Evolutionary conservation across 768 basidiomycete genomes (phyloP).

Genomic region (Calvatia gigantea): DNA sequence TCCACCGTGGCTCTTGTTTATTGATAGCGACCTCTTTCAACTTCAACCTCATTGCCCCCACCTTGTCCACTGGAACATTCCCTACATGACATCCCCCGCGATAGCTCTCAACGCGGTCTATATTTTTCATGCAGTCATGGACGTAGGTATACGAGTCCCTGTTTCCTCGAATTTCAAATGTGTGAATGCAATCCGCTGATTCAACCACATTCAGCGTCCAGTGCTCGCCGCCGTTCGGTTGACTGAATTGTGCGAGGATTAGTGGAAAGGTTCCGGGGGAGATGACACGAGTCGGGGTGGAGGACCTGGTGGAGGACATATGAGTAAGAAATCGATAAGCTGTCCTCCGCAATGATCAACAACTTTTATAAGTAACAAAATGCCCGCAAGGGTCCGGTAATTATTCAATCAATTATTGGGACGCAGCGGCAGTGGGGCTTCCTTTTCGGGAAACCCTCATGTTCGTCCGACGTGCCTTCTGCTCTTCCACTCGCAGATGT

Average conservation of each 20-base stretch:
- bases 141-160: slow-evolving; percentile 11
- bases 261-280: slow-evolving; percentile 8
- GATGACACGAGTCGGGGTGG: not conserved
- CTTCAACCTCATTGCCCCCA: slow-evolving; percentile 4
- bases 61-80: slow-evolving; percentile 9
- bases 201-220: slow-evolving; percentile 11
- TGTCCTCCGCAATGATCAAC: not conserved
- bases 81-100: slow-evolving; percentile 15
- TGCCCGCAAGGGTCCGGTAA: not conserved
- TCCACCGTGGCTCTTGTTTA: slow-evolving; percentile 12
- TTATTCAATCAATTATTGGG: not conserved
- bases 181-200: slow-evolving; percentile 5
- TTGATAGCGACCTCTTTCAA: slow-evolving; percentile 7
- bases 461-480: slow-evolving; percentile 4
- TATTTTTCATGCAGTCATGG: slow-evolving; percentile 3
- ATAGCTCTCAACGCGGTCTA: slow-evolving; percentile 5
- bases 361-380: not conserved
- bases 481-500: not conserved
- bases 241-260: slow-evolving; percentile 11
- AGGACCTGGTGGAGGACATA: not conserved
- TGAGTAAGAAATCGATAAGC: not conserved
- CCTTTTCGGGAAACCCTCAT: slow-evolving; percentile 12
- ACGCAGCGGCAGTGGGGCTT: not conserved
- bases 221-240: slow-evolving; percentile 8
- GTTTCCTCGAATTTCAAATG: slow-evolving; percentile 13